Base-by-base conservation (phyloP, 2,329 filamentous ascomycete species). In the Verticillium zaregamsianum region DNA sequence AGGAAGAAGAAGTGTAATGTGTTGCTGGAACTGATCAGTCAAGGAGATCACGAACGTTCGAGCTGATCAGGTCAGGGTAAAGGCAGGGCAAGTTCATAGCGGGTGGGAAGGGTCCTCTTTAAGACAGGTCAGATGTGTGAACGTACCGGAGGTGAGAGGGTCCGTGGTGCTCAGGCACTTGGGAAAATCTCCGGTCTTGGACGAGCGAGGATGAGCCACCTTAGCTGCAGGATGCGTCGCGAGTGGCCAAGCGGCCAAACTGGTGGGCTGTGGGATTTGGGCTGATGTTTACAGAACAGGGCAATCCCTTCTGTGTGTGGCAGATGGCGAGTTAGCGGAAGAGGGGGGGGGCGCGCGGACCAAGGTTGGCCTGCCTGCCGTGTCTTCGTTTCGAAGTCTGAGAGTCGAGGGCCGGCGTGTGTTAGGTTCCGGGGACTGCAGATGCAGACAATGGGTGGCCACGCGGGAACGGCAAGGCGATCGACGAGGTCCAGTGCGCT, bases 341-440 rank as follows among this genome's bases (percentile, higher is more conserved):
- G 64, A 65, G 64, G 66, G 63, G 62, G 65, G 64, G 66, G 63
- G 63, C 66, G 64, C 66, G 64, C 59, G 63, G 65, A 64, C 64
- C 66, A 68, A 69, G 66, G 65, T 65, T 66, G 69, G 65, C 63
- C 64, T 52, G 66, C 67, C 63, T 65, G 70, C 62, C 66, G 64
- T 67, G 66, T 65, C 66, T 67, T 66, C 66, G 70, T 71, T 73
- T 74, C 71, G 70, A 72, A 68, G 68, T 72, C 67, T 66, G 69
- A 69, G 67, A 68, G 68, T 68, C 61, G 62, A 66, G 67, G 64
- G 66, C 66, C 66, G 68, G 68, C 67, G 67, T 70, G 68, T 69
- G 63, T 71, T 71, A 70, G 66, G 71, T 71, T 72, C 71, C 68
- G 69, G 69, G 69, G 68, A 68, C 69, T 66, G 69, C 67, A 67